phyloP scores from a whole-genome alignment of 768 basidiomycete genomes.

The Amanita inopinata region DNA sequence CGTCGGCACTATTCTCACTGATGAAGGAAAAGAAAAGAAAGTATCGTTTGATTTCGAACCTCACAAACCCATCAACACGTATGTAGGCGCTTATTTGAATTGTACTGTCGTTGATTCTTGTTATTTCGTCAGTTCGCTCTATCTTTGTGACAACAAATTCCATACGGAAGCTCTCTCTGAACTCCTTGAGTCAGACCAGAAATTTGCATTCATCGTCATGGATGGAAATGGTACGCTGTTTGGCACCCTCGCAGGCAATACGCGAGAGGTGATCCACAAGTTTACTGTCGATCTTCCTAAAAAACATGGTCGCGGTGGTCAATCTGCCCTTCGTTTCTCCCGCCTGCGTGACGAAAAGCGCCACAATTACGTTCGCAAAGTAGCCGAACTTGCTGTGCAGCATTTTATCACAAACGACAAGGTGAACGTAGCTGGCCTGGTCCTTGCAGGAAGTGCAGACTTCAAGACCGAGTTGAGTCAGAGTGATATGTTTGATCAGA shows the following conservation, averaged over 20 bases:
- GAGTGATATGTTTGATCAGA: conserved; percentile 91
- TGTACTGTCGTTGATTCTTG: conserved; percentile 6
- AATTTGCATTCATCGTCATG: conserved; percentile 99
- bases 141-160: conserved; percentile 99
- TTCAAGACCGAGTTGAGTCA: conserved; percentile 97
- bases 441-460: conserved; percentile 94
- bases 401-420: conserved; percentile 98
- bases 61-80: conserved; percentile 99
- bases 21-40: conserved; percentile 99
- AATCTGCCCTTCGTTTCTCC: conserved; percentile 98
- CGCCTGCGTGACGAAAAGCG: conserved; percentile 98
- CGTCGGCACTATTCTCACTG: conserved; percentile 95
- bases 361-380: conserved; percentile 99
- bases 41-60: conserved; percentile 98
- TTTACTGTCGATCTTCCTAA: conserved; percentile 99
- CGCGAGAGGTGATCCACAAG: conserved; percentile 95
- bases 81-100: conserved; percentile 20
- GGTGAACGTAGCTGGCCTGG: conserved; percentile 94
- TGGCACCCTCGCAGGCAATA: conserved; percentile 92
- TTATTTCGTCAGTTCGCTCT: conserved; percentile 66
- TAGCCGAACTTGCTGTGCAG: conserved; percentile 93
- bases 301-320: conserved; percentile 99
- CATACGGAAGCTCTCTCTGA: conserved; percentile 97
- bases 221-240: conserved; percentile 97
- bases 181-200: conserved; percentile 92